Evolutionary conservation across 2,329 filamentous ascomycete genomes (phyloP).

Genomic region (Cladosporium sp.): DNA sequence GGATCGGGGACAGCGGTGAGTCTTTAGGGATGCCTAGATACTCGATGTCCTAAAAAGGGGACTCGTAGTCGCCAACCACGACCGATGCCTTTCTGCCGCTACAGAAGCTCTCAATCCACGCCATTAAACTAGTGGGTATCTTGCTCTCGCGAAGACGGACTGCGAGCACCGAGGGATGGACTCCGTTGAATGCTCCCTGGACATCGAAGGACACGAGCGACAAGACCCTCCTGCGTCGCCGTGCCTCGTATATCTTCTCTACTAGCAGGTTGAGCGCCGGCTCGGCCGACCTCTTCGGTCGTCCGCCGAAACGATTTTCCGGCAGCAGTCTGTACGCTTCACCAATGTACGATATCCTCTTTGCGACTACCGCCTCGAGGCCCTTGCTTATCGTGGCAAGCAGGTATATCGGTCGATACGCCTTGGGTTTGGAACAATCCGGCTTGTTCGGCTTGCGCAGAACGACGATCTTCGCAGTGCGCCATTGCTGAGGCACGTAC

Average conservation of each 20-base stretch:
- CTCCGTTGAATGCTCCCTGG: conserved; percentile 30
- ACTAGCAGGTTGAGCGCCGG: not conserved
- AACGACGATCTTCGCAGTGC: conserved; percentile 13
- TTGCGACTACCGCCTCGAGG: conserved; percentile 3
- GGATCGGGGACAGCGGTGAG: conserved; percentile 30
- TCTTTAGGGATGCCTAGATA: conserved; percentile 29
- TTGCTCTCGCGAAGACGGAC: conserved; percentile 30
- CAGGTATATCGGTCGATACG: conserved; percentile 28
- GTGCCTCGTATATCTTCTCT: not conserved
- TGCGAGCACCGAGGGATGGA: conserved; percentile 33
- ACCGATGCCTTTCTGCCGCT: conserved; percentile 1
- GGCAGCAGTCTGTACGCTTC: conserved; percentile 2
- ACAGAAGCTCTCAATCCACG: conserved; percentile 28
- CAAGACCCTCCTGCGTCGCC: not conserved
- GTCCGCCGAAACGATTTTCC: not conserved
- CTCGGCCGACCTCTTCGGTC: not conserved
- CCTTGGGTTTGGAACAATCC: conserved; percentile 25
- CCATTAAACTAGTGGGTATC: conserved; percentile 23
- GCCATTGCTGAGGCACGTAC: not conserved
- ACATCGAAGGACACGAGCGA: conserved; percentile 29
- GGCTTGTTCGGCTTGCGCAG: conserved; percentile 25
- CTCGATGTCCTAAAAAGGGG: conserved; percentile 15
- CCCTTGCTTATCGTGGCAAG: conserved; percentile 25
- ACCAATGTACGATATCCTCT: not conserved
- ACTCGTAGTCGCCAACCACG: conserved; percentile 15